These are phyloP conservation scores for Phyllosticta capitalensis DNA, from an alignment of 2,329 filamentous ascomycete species.

Conservation along the genomic window DNA sequence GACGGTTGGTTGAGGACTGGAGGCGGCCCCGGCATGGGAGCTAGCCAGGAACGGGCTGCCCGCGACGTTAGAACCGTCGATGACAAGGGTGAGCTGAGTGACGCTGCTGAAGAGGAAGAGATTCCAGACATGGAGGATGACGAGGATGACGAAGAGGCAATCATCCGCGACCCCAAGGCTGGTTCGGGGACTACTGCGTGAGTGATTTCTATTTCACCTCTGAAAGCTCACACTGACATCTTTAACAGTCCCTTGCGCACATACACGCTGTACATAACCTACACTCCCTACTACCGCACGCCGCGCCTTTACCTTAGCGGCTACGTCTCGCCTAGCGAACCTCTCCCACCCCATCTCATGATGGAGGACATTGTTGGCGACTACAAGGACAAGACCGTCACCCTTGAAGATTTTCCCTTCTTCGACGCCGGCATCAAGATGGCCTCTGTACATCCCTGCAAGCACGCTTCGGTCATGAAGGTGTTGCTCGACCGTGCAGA, in stretches of 20 bases:
- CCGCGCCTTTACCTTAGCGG: constrained; percentile 91
- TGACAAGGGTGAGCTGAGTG: constrained; percentile 67
- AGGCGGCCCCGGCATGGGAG: constrained; percentile 40
- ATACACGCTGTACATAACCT: constrained; percentile 98
- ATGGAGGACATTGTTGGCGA: constrained; percentile 96
- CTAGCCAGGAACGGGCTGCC: constrained; percentile 65
- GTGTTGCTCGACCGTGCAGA: constrained; percentile 90
- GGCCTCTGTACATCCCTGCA: constrained; percentile 93
- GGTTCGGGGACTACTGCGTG: constrained; percentile 46
- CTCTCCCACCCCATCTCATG: constrained; percentile 74
- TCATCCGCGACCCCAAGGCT: constrained; percentile 65
- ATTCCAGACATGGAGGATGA: constrained; percentile 99
- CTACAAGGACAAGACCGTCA: constrained; percentile 98
- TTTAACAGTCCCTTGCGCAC: constrained; percentile 63
- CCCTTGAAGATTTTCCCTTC: constrained; percentile 93
- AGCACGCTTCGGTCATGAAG: constrained; percentile 97
- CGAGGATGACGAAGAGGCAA: constrained; percentile 86
- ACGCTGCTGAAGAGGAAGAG: constrained; percentile 58
- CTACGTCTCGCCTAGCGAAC: constrained; percentile 69
- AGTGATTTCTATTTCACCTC: constrained; percentile 21
- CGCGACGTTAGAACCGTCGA: constrained; percentile 81
- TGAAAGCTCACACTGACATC: constrained; percentile 13
- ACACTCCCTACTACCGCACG: constrained; percentile 92
- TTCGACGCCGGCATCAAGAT: constrained; percentile 89
- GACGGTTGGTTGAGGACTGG: constrained; percentile 91